Evolutionary conservation across 371 early-diverging fungal genomes (phyloP), one percentile per base, ranked within the genome.

Genomic region (Nematocida minor): DNA sequence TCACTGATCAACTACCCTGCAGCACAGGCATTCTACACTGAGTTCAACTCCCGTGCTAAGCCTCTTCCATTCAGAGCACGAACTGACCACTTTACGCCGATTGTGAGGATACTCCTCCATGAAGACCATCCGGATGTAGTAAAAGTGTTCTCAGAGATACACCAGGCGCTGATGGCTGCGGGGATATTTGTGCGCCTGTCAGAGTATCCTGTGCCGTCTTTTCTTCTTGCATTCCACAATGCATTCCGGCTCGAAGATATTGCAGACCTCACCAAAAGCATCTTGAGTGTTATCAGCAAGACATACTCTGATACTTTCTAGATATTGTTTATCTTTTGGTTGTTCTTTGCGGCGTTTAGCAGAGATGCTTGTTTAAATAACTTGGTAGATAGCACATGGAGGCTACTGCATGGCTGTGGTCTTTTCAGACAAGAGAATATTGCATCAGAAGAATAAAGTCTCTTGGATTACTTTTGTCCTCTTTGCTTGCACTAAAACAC

Each of bases 71-170:
- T 64, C n/a, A 7, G 77, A 22, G 63, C 54, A 4, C 32, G 46
- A 29, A 62, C 79, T 20, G 77, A 74, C 62, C 38, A 36, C 20
- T 74, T 64, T 34, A 74, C 77, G 11, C 41, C 77, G 14, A 74
- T 74, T 47, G 77, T 48, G 14, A 16, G 51, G 34, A 34, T 74
- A 48, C 2, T 63, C 25, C 25, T 66, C n/a, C 77, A 64, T 18
- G 77, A 74, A 48, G 77, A 70, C 42, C 36, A 32, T 18, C 67
- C 42, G 29, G 60, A 74, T 16, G n/a, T 4, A 25, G 4, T 16
- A 60, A 46, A 18, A 4, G 20, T 66, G 4, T 31, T 64, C 25
- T n/a, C 22, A 29, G 44, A 18, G 2, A 66, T 48, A 11, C 54
- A 74, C 34, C 6, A 1, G 11, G 46, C n/a, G 0, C 32, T 74